These are phyloP conservation scores for Oryza australiensis DNA, from an alignment of 176 grass and related monocot genomes.

Conservation along the genomic window DNA sequence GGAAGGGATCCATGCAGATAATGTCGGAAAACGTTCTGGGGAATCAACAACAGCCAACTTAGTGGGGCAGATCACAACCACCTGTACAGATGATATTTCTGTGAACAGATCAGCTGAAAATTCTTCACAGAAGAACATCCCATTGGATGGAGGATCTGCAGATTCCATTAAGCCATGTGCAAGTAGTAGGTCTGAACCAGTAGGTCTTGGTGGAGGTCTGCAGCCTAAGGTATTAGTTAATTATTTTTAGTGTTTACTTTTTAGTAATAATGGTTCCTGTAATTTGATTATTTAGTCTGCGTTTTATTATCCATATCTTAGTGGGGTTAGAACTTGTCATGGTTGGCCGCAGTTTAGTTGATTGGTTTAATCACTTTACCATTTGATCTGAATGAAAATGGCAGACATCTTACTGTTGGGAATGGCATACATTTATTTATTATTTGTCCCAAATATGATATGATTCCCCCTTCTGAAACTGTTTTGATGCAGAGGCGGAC, in stretches of 20 bases:
- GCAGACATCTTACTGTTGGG: neutral
- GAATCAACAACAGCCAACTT: slow-evolving; percentile 19
- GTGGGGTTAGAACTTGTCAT: neutral
- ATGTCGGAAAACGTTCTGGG: neutral
- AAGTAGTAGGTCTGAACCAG: slow-evolving; percentile 51
- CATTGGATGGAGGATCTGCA: slow-evolving; percentile 36
- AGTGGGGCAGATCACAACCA: neutral
- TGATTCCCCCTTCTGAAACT: neutral
- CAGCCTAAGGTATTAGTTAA: slow-evolving; percentile 65
- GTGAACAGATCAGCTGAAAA: slow-evolving; percentile 44
- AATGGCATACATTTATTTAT: neutral
- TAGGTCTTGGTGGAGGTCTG: slow-evolving; percentile 87
- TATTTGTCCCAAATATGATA: neutral
- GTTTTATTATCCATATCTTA: slow-evolving; percentile 17
- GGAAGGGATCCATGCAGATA: slow-evolving; percentile 17
- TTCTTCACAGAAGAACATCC: slow-evolving; percentile 23
- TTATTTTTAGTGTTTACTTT: neutral
- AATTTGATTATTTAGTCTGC: neutral
- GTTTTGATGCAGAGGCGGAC: slow-evolving; percentile 48
- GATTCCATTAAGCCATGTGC: slow-evolving; percentile 39
- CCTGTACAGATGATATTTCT: slow-evolving; percentile 23
- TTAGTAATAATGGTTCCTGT: neutral
- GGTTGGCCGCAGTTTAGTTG: neutral
- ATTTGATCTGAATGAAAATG: neutral
- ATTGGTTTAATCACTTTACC: slow-evolving; percentile 9